phyloP scores from a whole-genome alignment of 768 basidiomycete species.

The Suillus bovinus region DNA sequence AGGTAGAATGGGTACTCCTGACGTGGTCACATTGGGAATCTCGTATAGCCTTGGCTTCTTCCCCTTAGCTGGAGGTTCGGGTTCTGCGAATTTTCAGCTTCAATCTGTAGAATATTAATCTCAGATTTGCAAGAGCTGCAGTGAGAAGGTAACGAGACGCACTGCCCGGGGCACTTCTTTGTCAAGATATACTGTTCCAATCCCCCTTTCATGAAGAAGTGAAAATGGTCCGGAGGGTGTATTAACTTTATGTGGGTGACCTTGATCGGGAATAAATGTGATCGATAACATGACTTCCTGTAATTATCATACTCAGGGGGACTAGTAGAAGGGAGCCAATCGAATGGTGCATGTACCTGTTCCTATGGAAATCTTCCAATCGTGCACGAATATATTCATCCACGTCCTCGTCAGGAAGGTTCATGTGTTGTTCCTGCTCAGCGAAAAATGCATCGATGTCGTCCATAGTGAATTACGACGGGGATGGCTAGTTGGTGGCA shows the following conservation, averaged over 20 bases:
- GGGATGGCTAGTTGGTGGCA: no score
- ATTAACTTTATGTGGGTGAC: not conserved
- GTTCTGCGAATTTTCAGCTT: slow-evolving; percentile 8
- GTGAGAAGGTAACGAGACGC: slow-evolving; percentile 5
- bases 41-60: slow-evolving; percentile 2
- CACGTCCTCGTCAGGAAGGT: slow-evolving; percentile 51
- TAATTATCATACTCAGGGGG: not conserved
- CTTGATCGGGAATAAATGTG: slow-evolving; percentile 1
- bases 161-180: slow-evolving; percentile 12
- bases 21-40: slow-evolving; percentile 1
- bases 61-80: not conserved
- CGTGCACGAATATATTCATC: slow-evolving; percentile 45
- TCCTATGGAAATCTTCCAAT: slow-evolving; percentile 16
- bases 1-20: not conserved
- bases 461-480: slow-evolving; percentile 23
- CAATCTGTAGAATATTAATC: slow-evolving; percentile 10
- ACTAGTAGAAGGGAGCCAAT: not conserved
- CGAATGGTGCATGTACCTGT: slow-evolving; percentile 16
- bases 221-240: not conserved
- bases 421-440: slow-evolving; percentile 58
- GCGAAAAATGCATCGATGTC: slow-evolving; percentile 49
- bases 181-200: not conserved
- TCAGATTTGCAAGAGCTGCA: not conserved
- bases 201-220: slow-evolving; percentile 1
- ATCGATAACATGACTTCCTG: slow-evolving; percentile 7